phyloP scores from a whole-genome alignment of 164 flowering plant species.

The Echeveria elegans region DNA sequence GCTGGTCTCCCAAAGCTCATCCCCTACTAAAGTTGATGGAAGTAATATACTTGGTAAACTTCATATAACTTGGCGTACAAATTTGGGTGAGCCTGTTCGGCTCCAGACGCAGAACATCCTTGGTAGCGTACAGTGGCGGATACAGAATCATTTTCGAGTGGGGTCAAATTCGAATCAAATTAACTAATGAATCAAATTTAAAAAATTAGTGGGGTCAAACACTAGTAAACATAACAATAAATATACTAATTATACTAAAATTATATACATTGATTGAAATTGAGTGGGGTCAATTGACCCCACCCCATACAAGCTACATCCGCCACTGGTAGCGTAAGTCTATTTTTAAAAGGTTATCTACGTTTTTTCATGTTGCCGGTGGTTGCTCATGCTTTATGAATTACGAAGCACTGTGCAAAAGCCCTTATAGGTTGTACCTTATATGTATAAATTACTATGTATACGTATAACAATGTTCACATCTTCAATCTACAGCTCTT shows the following conservation, averaged over 20 bases:
- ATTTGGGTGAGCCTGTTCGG: conserved; percentile 99
- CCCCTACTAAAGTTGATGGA: conserved; percentile 53
- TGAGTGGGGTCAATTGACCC: too few species aligned
- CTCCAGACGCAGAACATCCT: conserved; percentile 92
- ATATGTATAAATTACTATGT: neutral
- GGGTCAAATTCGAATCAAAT: too few species aligned
- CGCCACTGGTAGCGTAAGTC: conserved; percentile 82
- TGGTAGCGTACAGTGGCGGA: too few species aligned
- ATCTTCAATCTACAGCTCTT: conserved; percentile 51
- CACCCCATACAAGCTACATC: too few species aligned
- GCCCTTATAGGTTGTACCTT: too few species aligned
- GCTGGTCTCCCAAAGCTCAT: conserved; percentile 37
- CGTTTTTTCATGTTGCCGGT: neutral
- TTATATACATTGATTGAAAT: too few species aligned
- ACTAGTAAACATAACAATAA: too few species aligned
- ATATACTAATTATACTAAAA: too few species aligned
- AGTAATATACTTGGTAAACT: conserved; percentile 90
- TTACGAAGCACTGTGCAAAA: neutral
- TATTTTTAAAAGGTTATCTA: neutral
- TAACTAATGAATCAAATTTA: too few species aligned
- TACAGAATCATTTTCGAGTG: too few species aligned
- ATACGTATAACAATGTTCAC: conserved; percentile 2
- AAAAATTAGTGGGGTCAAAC: too few species aligned
- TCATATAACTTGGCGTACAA: conserved; percentile 98
- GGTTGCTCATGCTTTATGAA: conserved; percentile 3